These are phyloP conservation scores for Cyberlindnera xylosilytica DNA, from an alignment of 805 yeast genomes.

Conservation along the genomic window DNA sequence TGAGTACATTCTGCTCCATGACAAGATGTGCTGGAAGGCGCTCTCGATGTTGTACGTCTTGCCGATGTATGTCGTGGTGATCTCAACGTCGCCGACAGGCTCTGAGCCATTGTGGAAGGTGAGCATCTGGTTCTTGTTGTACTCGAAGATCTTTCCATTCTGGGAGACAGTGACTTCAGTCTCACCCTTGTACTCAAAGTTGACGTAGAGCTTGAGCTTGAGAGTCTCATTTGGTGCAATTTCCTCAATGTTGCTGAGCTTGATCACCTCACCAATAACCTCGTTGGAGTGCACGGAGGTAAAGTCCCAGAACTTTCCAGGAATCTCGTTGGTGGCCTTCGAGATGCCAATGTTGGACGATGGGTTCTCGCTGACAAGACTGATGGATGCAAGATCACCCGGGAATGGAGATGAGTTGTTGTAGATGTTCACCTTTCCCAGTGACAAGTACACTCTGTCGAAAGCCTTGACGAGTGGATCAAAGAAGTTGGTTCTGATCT, in stretches of 20 bases:
- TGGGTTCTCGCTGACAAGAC: constrained; percentile 52
- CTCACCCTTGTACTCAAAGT: constrained; percentile 61
- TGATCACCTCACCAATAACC: constrained; percentile 66
- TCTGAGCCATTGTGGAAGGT: constrained; percentile 40
- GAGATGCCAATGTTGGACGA: constrained; percentile 52
- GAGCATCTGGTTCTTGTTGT: constrained; percentile 45
- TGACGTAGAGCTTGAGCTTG: constrained; percentile 53
- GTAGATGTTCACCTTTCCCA: constrained; percentile 46
- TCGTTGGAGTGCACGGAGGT: constrained; percentile 72
- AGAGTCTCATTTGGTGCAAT: constrained; percentile 51
- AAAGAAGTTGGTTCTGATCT: constrained; percentile 61
- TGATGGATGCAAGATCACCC: constrained; percentile 34
- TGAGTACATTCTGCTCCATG: constrained; percentile 42
- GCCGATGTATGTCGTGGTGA: constrained; percentile 67
- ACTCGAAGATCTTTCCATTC: constrained; percentile 46
- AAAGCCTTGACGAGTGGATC: constrained; percentile 59
- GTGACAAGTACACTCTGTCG: constrained; percentile 57
- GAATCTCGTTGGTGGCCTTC: constrained; percentile 63
- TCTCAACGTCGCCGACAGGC: constrained; percentile 39
- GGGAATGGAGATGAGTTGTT: constrained; percentile 29
- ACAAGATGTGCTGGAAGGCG: constrained; percentile 50
- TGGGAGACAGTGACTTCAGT: constrained; percentile 50
- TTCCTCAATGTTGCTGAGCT: constrained; percentile 54
- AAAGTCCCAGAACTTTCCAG: constrained; percentile 59
- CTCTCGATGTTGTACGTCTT: constrained; percentile 57